Conservation (phyloP, 352 stramenopile species). For the Globisporangium spiculum region DNA sequence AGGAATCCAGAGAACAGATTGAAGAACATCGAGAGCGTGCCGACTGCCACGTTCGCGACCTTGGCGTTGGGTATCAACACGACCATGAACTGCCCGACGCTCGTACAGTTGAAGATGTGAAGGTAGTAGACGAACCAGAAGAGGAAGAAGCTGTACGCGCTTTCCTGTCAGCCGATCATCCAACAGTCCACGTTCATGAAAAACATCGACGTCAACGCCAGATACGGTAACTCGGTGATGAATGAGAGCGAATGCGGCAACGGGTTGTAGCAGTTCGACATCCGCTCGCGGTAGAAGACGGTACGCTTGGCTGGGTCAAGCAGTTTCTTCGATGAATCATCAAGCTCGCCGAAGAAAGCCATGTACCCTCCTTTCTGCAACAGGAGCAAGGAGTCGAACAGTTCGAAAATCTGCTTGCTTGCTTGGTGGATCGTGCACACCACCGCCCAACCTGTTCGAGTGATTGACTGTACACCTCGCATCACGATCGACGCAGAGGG, state of each 20-base stretch:
- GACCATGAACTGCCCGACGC: conserved; percentile 39
- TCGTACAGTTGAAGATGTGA: conserved; percentile 17
- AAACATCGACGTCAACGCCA: conserved; percentile 22
- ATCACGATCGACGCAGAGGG: conserved; percentile 88
- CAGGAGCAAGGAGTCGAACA: conserved; percentile 90
- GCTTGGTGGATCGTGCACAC: conserved; percentile 67
- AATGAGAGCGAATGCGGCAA: conserved; percentile 41
- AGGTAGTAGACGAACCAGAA: conserved; percentile 22
- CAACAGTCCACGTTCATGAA: conserved; percentile 51
- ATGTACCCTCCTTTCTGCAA: conserved; percentile 62
- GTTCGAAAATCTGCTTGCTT: conserved; percentile 88
- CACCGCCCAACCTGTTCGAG: conserved; percentile 81
- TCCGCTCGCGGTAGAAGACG: conserved; percentile 57
- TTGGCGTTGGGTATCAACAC: conserved; percentile 52
- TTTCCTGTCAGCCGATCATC: conserved; percentile 33
- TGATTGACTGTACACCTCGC: conserved; percentile 75
- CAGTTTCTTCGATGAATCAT: conserved; percentile 55
- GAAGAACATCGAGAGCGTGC: conserved; percentile 42
- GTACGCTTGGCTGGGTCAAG: conserved; percentile 55
- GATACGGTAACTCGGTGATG: conserved; percentile 41
- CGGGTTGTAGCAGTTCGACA: conserved; percentile 47
- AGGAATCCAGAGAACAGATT: conserved; percentile 43
- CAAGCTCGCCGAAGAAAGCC: conserved; percentile 89
- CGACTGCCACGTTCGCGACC: conserved; percentile 49
- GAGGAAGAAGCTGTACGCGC: conserved; percentile 34